Percentiles rank a stretch among this genome's conserved stretches.
phyloP scores from a whole-genome alignment of 805 yeast species.

The Myxozyma kluyveri region DNA sequence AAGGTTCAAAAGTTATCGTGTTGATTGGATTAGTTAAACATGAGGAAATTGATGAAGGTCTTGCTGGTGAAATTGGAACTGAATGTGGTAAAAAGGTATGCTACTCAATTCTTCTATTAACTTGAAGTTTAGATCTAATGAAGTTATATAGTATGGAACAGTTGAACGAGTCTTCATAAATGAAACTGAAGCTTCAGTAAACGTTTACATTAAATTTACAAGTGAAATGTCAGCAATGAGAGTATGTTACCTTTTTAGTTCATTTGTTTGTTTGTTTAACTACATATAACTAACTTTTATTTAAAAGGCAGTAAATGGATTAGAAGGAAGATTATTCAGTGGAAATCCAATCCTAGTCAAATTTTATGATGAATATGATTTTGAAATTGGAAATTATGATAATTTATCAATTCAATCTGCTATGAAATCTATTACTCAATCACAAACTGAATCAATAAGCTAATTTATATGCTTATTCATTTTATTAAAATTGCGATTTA shows the following conservation, averaged over 20 bases:
- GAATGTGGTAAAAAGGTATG: constrained; percentile 25
- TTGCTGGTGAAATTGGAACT: constrained; percentile 25
- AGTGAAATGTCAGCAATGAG: constrained; percentile 26
- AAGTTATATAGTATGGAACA: constrained; percentile 22
- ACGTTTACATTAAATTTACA: constrained; percentile 23
- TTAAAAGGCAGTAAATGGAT: constrained; percentile 24
- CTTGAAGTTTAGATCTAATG: background rate
- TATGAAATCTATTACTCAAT: too few relatives aligned
- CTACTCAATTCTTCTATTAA: background rate
- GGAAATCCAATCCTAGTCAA: constrained; percentile 4
- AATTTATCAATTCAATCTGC: too few relatives aligned
- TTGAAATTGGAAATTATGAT: constrained; percentile 11
- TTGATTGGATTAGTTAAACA: constrained; percentile 12
- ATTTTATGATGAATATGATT: constrained; percentile 21
- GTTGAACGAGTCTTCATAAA: constrained; percentile 26
- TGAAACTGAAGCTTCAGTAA: constrained; percentile 4
- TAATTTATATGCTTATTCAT: too few relatives aligned
- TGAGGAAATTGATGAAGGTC: constrained; percentile 20
- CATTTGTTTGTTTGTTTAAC: background rate
- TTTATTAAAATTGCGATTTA: too few relatives aligned
- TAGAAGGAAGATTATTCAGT: constrained; percentile 18
- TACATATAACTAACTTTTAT: background rate
- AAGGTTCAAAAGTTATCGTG: constrained; percentile 19
- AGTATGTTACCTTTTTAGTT: constrained; percentile 3
- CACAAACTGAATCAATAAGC: too few relatives aligned